Conservation (phyloP, 306 rosid species). For the Astragalus glycyphyllos region DNA sequence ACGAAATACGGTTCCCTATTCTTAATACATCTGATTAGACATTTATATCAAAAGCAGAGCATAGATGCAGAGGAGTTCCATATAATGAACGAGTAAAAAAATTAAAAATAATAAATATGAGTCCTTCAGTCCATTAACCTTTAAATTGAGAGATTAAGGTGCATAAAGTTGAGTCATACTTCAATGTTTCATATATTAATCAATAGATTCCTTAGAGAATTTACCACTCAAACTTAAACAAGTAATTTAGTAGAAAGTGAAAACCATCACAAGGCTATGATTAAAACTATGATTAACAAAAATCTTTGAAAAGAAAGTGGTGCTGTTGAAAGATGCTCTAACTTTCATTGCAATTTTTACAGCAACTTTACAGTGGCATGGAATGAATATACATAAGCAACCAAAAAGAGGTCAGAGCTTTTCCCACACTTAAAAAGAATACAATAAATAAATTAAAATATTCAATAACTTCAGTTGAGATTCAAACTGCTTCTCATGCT, state of each 20-base stretch:
- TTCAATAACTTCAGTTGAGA: slow-evolving; percentile 42
- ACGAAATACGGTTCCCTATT: slow-evolving; percentile 31
- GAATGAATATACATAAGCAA: slow-evolving; percentile 66
- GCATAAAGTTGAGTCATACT: slow-evolving; percentile 44
- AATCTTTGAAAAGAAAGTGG: slow-evolving; percentile 58
- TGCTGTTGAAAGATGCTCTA: slow-evolving; percentile 61
- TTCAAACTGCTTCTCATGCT: slow-evolving; percentile 65
- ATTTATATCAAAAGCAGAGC: slow-evolving; percentile 45
- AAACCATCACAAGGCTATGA: slow-evolving; percentile 67
- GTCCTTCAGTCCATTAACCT: slow-evolving; percentile 31
- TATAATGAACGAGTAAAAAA: neutral
- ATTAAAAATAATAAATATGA: slow-evolving; percentile 26
- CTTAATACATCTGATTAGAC: slow-evolving; percentile 42
- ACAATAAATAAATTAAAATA: slow-evolving; percentile 39
- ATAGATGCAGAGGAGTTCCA: slow-evolving; percentile 25
- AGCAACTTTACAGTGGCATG: slow-evolving; percentile 93
- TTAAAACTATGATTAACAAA: slow-evolving; percentile 84
- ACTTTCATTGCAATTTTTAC: slow-evolving; percentile 52
- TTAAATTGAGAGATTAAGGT: slow-evolving; percentile 33
- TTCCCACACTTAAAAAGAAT: slow-evolving; percentile 70
- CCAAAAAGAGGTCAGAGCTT: slow-evolving; percentile 83
- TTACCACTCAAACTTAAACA: slow-evolving; percentile 42
- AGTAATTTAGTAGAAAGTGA: slow-evolving; percentile 56
- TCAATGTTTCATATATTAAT: slow-evolving; percentile 37
- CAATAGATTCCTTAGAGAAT: slow-evolving; percentile 51